Evolutionary conservation across 495 filamentous ascomycete genomes (phyloP), one percentile per base, ranked within the genome.

Genomic region (Cudoniella acicularis): DNA sequence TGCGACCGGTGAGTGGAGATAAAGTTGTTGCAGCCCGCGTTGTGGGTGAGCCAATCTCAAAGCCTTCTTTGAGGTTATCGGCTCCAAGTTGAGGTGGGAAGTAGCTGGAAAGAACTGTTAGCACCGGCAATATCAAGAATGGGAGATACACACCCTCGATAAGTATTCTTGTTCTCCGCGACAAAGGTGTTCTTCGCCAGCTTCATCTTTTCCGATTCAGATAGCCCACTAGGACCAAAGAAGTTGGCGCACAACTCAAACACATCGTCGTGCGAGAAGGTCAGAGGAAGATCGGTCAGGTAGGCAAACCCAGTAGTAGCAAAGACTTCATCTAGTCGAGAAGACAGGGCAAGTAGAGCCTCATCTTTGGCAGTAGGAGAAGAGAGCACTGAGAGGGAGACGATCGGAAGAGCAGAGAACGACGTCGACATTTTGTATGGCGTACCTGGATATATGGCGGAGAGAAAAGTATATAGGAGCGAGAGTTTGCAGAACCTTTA

Each of bases 41-140:
- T 54, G 21, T 30, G 61, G 59, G 54, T 1, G 54, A n/a, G 11
- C 76, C 76, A 27, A 77, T 71, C 54, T 79, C 77, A 61, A 80
- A 78, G 1, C 76, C 75, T 64, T 78, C 76, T 60, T 78, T 79
- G 20, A 77, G 64, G 41, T 77, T 77, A 52, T 74, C 72, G 18
- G 63, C 57, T 25, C 68, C 64, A 1, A 66, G 65, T 59, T 76
- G 73, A 6, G 70, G 64, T 13, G 77, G 76, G 45, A 78, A 78
- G 64, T 76, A 73, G 52, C 70, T 75, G 59, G 46, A 30, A 49
- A 1, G 17, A 50, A 17, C 53, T 18, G 40, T 21, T 49, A 41
- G 43, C 9, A 6, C 4, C 27, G 20, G 13, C n/a, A 11, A 1
- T n/a, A 23, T 22, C 10, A 16, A 17, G 0, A 10, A 10, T 13